A percentile compares a stretch with the other conserved stretches of the same genome.
These are phyloP conservation scores for Rhododendron griersonianum DNA, from an alignment of 148 eudicot genomes.

Conservation along the genomic window DNA sequence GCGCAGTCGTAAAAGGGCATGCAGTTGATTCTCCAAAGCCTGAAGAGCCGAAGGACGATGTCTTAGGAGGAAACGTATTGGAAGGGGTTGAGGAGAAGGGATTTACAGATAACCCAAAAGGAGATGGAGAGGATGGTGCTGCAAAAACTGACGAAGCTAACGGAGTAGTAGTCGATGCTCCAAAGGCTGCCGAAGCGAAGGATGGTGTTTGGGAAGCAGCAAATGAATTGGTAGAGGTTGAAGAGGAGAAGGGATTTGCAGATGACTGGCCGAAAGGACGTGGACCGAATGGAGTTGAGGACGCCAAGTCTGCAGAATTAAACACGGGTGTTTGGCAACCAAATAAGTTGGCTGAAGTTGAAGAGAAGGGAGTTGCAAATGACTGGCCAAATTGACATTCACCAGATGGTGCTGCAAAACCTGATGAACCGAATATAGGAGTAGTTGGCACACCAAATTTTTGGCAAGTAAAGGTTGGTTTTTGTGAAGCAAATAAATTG, in stretches of 20 bases:
- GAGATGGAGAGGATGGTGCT: not conserved
- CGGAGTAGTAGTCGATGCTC: not conserved
- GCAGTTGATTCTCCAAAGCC: constrained; percentile 1
- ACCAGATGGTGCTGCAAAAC: not conserved
- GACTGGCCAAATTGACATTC: not conserved
- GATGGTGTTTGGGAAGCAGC: not conserved
- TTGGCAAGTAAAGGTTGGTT: not conserved
- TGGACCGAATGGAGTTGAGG: not conserved
- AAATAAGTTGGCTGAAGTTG: not conserved
- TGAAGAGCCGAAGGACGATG: not conserved
- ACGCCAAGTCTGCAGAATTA: not conserved
- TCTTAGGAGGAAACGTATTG: not conserved
- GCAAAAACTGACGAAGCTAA: not conserved
- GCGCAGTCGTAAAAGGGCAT: not conserved
- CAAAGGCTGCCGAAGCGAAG: not conserved
- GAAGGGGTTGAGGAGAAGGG: constrained; percentile 1
- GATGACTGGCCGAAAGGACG: not conserved
- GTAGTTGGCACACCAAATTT: not conserved
- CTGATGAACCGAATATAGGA: not conserved
- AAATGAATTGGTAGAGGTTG: constrained; percentile 9
- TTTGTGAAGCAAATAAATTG: not conserved
- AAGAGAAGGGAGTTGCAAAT: not conserved
- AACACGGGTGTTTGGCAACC: not conserved
- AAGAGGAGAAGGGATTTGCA: not conserved
- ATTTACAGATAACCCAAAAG: not conserved